Conservation (phyloP, 306 rosid species). For the Prunus salicina region DNA sequence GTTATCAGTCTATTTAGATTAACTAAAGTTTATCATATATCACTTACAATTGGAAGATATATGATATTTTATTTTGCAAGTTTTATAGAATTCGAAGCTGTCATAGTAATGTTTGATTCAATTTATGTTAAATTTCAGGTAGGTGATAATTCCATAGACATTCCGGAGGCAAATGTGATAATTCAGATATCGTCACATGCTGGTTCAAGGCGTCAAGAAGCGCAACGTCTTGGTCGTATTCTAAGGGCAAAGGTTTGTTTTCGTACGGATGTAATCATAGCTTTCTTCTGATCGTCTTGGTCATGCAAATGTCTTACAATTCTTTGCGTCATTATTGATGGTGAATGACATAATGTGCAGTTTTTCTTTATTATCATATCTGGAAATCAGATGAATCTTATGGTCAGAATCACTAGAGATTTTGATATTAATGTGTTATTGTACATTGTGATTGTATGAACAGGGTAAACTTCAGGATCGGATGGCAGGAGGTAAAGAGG, state of each 20-base stretch:
- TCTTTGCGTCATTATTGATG: too few species aligned
- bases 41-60: background rate
- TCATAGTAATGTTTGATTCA: background rate
- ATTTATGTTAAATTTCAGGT: slow-evolving; percentile 50
- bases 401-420: background rate
- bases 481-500: slow-evolving; percentile 99
- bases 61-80: background rate
- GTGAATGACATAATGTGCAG: background rate
- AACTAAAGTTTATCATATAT: background rate
- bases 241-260: slow-evolving; percentile 91
- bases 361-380: background rate
- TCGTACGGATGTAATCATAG: background rate
- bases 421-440: background rate
- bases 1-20: background rate
- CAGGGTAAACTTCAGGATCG: slow-evolving; percentile 96
- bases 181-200: slow-evolving; percentile 99
- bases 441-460: slow-evolving; percentile 28
- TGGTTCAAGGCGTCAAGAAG: slow-evolving; percentile 99
- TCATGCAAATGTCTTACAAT: too few species aligned
- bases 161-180: slow-evolving; percentile 96
- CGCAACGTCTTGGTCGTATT: slow-evolving; percentile 98
- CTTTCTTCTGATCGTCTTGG: background rate
- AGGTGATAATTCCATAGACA: slow-evolving; percentile 94
- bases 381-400: background rate
- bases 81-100: background rate